These are phyloP conservation scores for Vicia faba DNA, from an alignment of 306 rosid species.

Conservation along the genomic window DNA sequence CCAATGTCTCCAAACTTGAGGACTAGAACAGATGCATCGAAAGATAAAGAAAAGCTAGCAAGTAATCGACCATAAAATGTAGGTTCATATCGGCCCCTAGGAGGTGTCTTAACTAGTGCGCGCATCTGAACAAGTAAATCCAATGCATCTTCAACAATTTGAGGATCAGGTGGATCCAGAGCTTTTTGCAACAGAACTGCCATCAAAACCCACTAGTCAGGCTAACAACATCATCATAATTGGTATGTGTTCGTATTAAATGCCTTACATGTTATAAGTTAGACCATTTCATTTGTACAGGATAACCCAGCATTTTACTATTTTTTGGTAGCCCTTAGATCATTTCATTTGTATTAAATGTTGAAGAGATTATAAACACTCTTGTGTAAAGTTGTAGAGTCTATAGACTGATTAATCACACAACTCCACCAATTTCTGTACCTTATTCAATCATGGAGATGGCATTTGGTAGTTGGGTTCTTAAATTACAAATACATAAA, in stretches of 20 bases:
- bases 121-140: slow-evolving; percentile 62
- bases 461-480: slow-evolving; percentile 3
- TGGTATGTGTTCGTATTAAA: slow-evolving; percentile 4
- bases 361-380: no score
- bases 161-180: slow-evolving; percentile 68
- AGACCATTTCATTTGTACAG: not conserved
- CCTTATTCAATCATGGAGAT: slow-evolving; percentile 7
- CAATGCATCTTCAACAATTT: slow-evolving; percentile 77
- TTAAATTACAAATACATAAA: slow-evolving; percentile 7
- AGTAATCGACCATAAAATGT: slow-evolving; percentile 81
- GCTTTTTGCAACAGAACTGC: slow-evolving; percentile 81
- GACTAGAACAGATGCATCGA: slow-evolving; percentile 74
- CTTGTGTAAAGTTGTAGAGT: no score
- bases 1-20: slow-evolving; percentile 84
- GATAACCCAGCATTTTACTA: not conserved
- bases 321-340: not conserved
- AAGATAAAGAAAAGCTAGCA: slow-evolving; percentile 76
- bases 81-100: slow-evolving; percentile 78
- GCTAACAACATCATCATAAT: slow-evolving; percentile 22
- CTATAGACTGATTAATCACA: not conserved
- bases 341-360: not conserved
- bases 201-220: slow-evolving; percentile 40
- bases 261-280: not conserved
- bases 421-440: not conserved
- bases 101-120: slow-evolving; percentile 57